These are phyloP conservation scores for Closterium sp. DNA, from an alignment of 139 green algal genomes.

Conservation along the genomic window DNA sequence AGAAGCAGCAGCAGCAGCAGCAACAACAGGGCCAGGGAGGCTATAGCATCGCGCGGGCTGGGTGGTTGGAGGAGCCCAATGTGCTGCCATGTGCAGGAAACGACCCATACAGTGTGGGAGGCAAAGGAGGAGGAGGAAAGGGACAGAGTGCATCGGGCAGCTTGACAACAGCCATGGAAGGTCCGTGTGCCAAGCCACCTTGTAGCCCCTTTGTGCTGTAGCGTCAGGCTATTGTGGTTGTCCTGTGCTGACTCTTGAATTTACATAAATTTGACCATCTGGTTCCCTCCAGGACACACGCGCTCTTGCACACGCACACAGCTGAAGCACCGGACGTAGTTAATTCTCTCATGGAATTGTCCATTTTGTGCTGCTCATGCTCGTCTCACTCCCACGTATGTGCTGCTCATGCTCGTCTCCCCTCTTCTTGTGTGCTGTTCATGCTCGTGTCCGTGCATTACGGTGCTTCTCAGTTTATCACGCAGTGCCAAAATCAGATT, in stretches of 20 bases:
- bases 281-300: too few relatives aligned
- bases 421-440: too few relatives aligned
- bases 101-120: conserved; percentile 44
- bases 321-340: too few relatives aligned
- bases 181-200: neutral
- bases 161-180: neutral
- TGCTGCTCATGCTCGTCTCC: too few relatives aligned
- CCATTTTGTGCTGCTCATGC: too few relatives aligned
- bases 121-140: neutral
- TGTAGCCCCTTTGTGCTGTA: neutral
- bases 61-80: conserved; percentile 54
- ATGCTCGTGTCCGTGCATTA: too few relatives aligned
- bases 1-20: neutral
- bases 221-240: too few relatives aligned
- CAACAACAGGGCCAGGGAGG: neutral
- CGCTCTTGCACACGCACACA: too few relatives aligned
- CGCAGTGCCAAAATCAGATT: neutral
- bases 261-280: too few relatives aligned
- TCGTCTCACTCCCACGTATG: too few relatives aligned
- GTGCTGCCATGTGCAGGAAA: conserved; percentile 68
- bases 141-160: neutral
- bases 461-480: neutral
- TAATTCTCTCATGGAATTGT: too few relatives aligned
- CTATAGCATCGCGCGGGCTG: conserved; percentile 18
- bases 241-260: too few relatives aligned